phyloP scores from a whole-genome alignment of 2,329 filamentous ascomycete genomes.

The Aspergillus latus region DNA sequence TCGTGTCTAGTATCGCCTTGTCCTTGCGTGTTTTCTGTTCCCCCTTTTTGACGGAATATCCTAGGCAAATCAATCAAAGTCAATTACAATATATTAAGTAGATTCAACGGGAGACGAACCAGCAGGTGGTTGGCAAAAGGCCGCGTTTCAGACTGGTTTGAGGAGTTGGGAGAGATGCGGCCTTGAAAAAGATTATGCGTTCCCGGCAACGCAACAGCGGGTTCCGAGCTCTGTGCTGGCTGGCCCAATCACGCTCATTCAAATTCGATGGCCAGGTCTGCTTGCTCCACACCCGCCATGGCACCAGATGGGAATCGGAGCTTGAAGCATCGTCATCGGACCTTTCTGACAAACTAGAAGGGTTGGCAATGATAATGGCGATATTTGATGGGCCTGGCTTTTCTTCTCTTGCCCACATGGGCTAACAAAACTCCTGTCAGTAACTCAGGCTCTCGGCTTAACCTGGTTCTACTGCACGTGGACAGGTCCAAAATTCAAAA shows the following conservation, averaged over 20 bases:
- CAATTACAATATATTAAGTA: background rate
- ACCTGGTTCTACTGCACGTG: slow-evolving; percentile 6
- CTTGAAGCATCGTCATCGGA: slow-evolving; percentile 1
- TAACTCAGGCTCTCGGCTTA: background rate
- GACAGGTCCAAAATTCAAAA: slow-evolving; percentile 9
- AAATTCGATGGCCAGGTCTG: slow-evolving; percentile 16
- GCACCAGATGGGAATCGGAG: slow-evolving; percentile 5
- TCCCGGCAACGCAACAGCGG: slow-evolving; percentile 19
- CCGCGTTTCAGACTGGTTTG: slow-evolving; percentile 20
- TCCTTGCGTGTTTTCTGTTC: slow-evolving; percentile 11
- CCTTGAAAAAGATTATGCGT: slow-evolving; percentile 38
- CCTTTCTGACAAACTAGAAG: background rate
- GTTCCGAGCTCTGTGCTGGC: slow-evolving; percentile 25
- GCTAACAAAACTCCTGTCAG: background rate
- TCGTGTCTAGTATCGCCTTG: background rate
- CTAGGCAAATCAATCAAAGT: slow-evolving; percentile 8
- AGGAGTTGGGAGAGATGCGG: slow-evolving; percentile 32
- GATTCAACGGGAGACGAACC: slow-evolving; percentile 16
- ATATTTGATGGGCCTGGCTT: background rate
- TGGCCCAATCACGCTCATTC: slow-evolving; percentile 33
- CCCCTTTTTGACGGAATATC: slow-evolving; percentile 15
- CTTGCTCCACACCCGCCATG: slow-evolving; percentile 18
- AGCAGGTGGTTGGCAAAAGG: slow-evolving; percentile 19
- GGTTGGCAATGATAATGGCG: background rate
- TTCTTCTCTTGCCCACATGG: background rate